Conservation (phyloP, 78 protist species). For the Planoprotostelium fungivorum region DNA sequence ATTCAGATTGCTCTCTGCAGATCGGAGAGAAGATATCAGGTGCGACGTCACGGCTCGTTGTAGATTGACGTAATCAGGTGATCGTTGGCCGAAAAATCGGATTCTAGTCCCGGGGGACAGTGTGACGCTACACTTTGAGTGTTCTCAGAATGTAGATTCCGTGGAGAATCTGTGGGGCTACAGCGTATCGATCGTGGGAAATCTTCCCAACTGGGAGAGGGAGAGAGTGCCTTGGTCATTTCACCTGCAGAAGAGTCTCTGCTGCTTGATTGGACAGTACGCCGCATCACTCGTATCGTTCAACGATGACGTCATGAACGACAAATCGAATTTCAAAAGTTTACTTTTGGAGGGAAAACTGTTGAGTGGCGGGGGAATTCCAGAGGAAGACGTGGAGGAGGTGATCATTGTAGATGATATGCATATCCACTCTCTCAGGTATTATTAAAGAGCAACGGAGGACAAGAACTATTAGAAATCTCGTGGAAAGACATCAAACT, state of each 20-base stretch:
- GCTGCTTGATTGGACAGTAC: conserved; percentile 49
- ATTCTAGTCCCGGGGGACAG: conserved; percentile 63
- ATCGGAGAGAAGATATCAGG: neutral
- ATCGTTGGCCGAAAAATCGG: conserved; percentile 60
- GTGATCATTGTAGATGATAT: neutral
- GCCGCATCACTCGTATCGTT: conserved; percentile 1
- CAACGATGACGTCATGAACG: neutral
- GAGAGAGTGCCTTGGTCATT: conserved; percentile 54
- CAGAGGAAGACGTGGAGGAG: neutral
- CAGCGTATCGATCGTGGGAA: conserved; percentile 45
- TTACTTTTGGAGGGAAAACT: neutral
- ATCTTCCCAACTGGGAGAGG: conserved; percentile 59
- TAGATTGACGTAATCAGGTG: neutral
- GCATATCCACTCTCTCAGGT: neutral
- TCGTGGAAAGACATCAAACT: neutral
- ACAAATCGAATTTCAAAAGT: neutral
- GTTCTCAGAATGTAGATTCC: neutral
- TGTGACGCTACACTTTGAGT: conserved; percentile 38
- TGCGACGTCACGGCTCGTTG: neutral
- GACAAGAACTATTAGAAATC: neutral
- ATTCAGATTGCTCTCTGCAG: neutral
- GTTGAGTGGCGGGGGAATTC: neutral
- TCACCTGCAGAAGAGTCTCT: conserved; percentile 59
- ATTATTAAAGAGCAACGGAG: neutral
- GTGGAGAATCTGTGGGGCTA: conserved; percentile 52